Conservation (phyloP, 352 stramenopile genomes). For the Pythium guiyangense region DNA sequence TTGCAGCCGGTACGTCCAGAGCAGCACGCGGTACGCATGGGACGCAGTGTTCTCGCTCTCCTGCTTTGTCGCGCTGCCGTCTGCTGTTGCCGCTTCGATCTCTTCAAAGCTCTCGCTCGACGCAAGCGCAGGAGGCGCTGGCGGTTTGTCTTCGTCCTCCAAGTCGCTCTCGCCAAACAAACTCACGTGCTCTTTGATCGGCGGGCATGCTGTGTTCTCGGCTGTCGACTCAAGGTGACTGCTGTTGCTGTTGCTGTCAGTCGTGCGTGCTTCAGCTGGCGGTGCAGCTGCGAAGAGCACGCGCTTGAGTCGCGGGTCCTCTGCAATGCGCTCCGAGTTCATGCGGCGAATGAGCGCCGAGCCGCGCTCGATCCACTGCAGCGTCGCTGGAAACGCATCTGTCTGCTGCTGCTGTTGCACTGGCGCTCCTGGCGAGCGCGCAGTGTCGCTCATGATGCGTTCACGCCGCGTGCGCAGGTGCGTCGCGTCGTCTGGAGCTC, state of each 20-base stretch:
- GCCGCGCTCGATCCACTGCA: conserved; percentile 79
- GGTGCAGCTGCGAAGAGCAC: conserved; percentile 39
- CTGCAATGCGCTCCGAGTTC: conserved; percentile 84
- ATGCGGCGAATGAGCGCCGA: conserved; percentile 83
- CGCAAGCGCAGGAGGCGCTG: conserved; percentile 20
- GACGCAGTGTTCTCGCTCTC: conserved; percentile 71
- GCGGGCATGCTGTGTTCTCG: neutral
- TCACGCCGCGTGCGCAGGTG: too few relatives aligned
- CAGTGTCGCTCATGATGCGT: neutral
- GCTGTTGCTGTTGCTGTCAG: too few relatives aligned
- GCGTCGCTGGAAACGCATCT: neutral
- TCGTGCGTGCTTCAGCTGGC: neutral
- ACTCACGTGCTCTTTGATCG: conserved; percentile 14
- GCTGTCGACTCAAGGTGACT: neutral
- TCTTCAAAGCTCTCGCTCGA: conserved; percentile 60
- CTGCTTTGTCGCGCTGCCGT: conserved; percentile 47
- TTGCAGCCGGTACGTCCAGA: conserved; percentile 80
- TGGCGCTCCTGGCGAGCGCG: neutral
- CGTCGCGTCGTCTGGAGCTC: neutral
- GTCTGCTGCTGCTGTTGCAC: too few relatives aligned
- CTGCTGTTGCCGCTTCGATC: conserved; percentile 54
- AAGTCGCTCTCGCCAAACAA: conserved; percentile 18
- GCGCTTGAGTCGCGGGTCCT: conserved; percentile 72
- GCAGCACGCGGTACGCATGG: conserved; percentile 63
- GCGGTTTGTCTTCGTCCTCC: conserved; percentile 30